Percentiles rank a stretch among this genome's conserved stretches.
These are phyloP conservation scores for Gamarada debralockiae DNA, from an alignment of 495 filamentous ascomycete genomes.

Conservation along the genomic window DNA sequence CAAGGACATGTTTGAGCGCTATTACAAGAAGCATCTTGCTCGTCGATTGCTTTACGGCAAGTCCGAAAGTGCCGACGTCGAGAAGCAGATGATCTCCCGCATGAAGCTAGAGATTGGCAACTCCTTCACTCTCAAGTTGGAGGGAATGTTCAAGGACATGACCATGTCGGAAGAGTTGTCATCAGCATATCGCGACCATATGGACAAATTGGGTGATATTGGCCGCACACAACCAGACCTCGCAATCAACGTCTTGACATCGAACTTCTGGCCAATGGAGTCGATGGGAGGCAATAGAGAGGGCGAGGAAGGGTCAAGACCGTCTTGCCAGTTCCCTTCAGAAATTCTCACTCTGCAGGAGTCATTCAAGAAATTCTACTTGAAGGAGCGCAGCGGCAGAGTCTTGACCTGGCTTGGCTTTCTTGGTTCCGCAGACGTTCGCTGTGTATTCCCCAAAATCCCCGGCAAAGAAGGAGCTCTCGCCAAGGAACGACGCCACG, in stretches of 20 bases:
- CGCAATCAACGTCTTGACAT: conserved; percentile 79
- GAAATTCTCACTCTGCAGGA: conserved; percentile 74
- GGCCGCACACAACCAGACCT: conserved; percentile 72
- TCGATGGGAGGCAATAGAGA: conserved; percentile 53
- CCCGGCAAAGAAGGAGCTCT: conserved; percentile 55
- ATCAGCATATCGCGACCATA: conserved; percentile 65
- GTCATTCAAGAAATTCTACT: conserved; percentile 88
- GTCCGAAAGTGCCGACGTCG: conserved; percentile 81
- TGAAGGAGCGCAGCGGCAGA: conserved; percentile 79
- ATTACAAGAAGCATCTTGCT: conserved; percentile 97
- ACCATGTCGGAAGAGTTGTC: conserved; percentile 83
- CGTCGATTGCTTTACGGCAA: conserved; percentile 80
- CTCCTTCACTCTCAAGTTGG: conserved; percentile 85
- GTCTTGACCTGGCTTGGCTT: conserved; percentile 75
- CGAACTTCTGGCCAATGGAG: conserved; percentile 91
- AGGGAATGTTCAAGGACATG: conserved; percentile 99
- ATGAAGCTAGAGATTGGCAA: conserved; percentile 97
- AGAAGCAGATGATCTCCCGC: conserved; percentile 91
- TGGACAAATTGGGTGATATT: conserved; percentile 56
- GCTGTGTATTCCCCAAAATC: conserved; percentile 68
- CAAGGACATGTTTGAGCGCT: conserved; percentile 93
- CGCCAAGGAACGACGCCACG: conserved; percentile 72
- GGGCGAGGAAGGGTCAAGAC: conserved; percentile 43
- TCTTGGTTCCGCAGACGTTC: conserved; percentile 78
- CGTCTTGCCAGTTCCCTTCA: conserved; percentile 64